Conservation (phyloP, 352 stramenopile species). For the Aphanomyces astaci region DNA sequence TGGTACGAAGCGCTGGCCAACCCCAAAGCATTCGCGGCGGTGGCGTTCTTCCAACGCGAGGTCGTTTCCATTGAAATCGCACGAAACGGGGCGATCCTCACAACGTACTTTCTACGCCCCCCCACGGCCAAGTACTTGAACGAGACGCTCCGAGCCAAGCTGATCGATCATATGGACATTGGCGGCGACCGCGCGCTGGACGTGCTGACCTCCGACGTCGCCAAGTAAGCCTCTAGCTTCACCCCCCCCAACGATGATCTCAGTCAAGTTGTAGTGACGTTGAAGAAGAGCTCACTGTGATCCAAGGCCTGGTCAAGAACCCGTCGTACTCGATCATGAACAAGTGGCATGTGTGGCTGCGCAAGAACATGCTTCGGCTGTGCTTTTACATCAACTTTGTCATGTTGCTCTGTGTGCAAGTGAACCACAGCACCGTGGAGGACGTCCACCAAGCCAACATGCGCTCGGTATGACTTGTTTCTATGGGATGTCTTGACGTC, state of each 20-base stretch:
- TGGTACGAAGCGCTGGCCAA: constrained; percentile 12
- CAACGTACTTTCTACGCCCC: constrained; percentile 7
- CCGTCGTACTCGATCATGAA: constrained; percentile 17
- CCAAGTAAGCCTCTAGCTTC: too few relatives aligned
- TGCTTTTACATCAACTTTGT: constrained; percentile 24
- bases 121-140: constrained; percentile 2
- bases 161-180: constrained; percentile 17
- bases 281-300: constrained; percentile 20
- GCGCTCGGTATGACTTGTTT: neutral
- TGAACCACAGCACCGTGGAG: neutral
- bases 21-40: neutral
- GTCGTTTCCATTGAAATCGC: constrained; percentile 11
- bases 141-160: neutral
- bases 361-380: neutral
- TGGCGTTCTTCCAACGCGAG: constrained; percentile 13
- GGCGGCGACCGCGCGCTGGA: constrained; percentile 5
- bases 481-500: neutral
- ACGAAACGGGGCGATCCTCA: neutral
- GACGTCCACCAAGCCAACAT: neutral
- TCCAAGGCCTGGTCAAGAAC: constrained; percentile 10
- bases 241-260: neutral
- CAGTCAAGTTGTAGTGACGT: neutral
- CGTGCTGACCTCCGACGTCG: constrained; percentile 8
- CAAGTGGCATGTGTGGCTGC: constrained; percentile 5
- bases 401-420: constrained; percentile 4